These are phyloP conservation scores for Mucor indicus DNA, from an alignment of 371 early-diverging fungal genomes.

Conservation along the genomic window DNA sequence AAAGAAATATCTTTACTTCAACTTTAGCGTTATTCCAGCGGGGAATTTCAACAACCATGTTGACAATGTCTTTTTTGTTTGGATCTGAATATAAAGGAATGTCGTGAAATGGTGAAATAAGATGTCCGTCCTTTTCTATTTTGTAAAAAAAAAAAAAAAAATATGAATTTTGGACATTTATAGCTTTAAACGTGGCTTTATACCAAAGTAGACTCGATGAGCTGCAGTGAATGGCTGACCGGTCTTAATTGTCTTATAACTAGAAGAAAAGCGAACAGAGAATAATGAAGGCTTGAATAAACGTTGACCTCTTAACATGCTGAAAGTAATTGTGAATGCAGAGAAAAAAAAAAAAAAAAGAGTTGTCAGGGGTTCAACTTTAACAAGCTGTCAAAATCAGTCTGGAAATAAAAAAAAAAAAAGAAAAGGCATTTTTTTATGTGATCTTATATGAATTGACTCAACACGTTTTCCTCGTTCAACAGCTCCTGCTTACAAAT, in stretches of 20 bases:
- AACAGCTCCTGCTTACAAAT: too few species aligned
- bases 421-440: too few species aligned
- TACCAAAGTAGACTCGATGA: slow-evolving; percentile 80
- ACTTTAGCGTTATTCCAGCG: slow-evolving; percentile 99
- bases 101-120: slow-evolving; percentile 98
- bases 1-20: slow-evolving; percentile 68
- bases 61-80: slow-evolving; percentile 75
- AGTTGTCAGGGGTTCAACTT: too few species aligned
- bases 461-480: too few species aligned
- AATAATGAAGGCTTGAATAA: too few species aligned
- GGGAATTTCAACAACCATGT: slow-evolving; percentile 99
- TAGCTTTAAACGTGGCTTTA: neutral
- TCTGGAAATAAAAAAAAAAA: too few species aligned
- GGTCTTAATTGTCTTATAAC: slow-evolving; percentile 62
- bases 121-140: slow-evolving; percentile 64
- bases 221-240: slow-evolving; percentile 83
- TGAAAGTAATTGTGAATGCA: too few species aligned
- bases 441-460: too few species aligned
- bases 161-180: neutral
- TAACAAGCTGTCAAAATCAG: too few species aligned
- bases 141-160: neutral
- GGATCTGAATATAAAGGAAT: slow-evolving; percentile 93
- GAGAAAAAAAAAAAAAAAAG: too few species aligned
- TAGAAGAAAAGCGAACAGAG: slow-evolving; percentile 23
- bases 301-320: too few species aligned